Evolutionary conservation across 176 grass and related monocot genomes (phyloP).

Genomic region (Hsuehochloa calcarea): DNA sequence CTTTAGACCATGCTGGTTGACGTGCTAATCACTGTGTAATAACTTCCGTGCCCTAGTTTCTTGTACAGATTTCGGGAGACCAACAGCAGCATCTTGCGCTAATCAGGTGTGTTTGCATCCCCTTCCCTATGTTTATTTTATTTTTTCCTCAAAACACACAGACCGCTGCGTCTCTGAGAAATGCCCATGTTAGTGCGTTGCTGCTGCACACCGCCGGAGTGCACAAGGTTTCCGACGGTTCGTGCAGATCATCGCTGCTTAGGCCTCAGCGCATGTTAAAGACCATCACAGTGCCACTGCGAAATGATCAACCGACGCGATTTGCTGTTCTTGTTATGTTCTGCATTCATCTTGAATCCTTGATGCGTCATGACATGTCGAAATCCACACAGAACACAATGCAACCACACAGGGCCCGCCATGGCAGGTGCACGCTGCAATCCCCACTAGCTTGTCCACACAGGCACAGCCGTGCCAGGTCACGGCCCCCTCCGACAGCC

Average conservation of each 20-base stretch:
- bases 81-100: neutral
- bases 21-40: neutral
- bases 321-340: neutral
- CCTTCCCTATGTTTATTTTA: neutral
- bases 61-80: constrained; percentile 33
- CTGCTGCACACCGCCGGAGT: neutral
- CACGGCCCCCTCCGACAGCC: constrained; percentile 23
- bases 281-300: neutral
- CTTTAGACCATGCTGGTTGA: neutral
- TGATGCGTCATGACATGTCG: neutral
- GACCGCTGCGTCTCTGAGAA: neutral
- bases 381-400: neutral
- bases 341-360: neutral
- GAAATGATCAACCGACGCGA: neutral
- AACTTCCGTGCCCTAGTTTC: neutral
- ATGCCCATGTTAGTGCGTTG: neutral
- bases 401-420: neutral
- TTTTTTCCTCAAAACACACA: neutral
- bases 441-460: neutral
- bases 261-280: neutral
- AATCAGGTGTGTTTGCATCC: constrained; percentile 33
- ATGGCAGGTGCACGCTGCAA: constrained; percentile 21
- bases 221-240: neutral
- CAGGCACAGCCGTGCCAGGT: constrained; percentile 17
- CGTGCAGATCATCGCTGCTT: neutral